Evolutionary conservation across 805 yeast genomes (phyloP), one percentile per base, ranked within the genome.

Genomic region (Myxozyma kluyveri): DNA sequence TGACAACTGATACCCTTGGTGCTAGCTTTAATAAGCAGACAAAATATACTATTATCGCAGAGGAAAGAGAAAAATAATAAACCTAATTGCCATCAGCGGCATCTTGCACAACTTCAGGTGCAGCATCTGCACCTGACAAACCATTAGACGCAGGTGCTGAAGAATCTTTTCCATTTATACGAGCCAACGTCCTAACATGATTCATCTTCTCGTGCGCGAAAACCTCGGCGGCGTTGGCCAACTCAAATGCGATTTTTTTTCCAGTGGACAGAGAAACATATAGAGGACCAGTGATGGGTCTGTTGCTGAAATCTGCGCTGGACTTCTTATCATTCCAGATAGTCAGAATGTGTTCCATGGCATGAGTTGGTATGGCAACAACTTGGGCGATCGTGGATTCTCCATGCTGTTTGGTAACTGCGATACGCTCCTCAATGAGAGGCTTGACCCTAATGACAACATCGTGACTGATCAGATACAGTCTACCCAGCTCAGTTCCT

Each of bases 271-370:
- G 33, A 27, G 60, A 32, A 24, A 53, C 47, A 40, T 45, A 50
- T 41, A 56, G 6, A 6, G 46, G 45, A 1, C 52, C 50, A n/a
- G 55, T 35, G 35, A 54, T n/a, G 12, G 60, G 52, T 42, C 47
- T 42, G 27, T 35, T 35, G 24, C 29, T 37, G 27, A 50, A n/a
- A 24, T 56, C 57, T 3, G 53, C 43, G 38, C 42, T 49, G 5
- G 55, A 42, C 43, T 42, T 46, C 36, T 56, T 56, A 38, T 56
- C 60, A 22, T 45, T 42, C 54, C 54, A 56, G 26, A 56, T 52
- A 10, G 60, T 32, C 12, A 56, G n/a, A n/a, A 54, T 40, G 42
- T 54, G 60, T 2, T 53, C 21, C 42, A 26, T 46, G 22, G 60
- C 60, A 2, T 57, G 43, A 3, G 22, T 27, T 4, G 60, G 60